Percentiles rank a stretch among this genome's conserved stretches.
Evolutionary conservation across 345 rosid species (phyloP).

Genomic region (Eucalyptus marginata): DNA sequence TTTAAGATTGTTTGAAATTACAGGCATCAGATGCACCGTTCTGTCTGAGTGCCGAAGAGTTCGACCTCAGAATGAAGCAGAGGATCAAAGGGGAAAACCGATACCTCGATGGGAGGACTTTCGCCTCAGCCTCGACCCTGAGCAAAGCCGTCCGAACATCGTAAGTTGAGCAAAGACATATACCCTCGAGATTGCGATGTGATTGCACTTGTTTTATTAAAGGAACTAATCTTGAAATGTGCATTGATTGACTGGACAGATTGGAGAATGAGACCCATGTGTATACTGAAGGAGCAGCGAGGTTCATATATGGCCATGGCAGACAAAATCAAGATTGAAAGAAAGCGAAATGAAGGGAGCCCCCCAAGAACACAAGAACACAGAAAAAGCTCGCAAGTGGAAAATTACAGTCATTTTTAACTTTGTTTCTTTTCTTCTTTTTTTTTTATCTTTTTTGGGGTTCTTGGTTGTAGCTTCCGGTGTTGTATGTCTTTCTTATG

Average conservation of each 20-base stretch:
- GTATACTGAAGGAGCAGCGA: constrained; percentile 45
- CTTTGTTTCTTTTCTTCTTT: neutral
- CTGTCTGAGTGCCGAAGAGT: constrained; percentile 20
- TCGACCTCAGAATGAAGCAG: constrained; percentile 33
- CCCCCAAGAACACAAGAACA: neutral
- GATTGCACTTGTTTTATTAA: neutral
- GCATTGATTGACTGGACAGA: constrained; percentile 3
- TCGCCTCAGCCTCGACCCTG: constrained; percentile 31
- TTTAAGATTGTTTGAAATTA: neutral
- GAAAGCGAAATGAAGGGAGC: neutral
- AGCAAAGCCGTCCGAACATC: constrained; percentile 47
- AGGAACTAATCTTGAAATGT: neutral
- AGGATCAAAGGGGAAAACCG: constrained; percentile 39
- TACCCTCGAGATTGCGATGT: rapidly evolving
- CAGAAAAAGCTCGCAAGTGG: neutral
- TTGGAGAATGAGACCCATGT: constrained; percentile 51
- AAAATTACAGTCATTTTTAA: neutral
- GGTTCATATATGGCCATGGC: constrained; percentile 58
- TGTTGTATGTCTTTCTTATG: neutral
- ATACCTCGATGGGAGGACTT: constrained; percentile 43
- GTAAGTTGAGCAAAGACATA: constrained; percentile 5
- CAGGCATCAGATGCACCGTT: constrained; percentile 54
- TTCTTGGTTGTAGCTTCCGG: neutral
- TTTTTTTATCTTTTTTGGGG: neutral
- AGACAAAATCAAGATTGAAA: constrained; percentile 15